A percentile compares a stretch with the other conserved stretches of the same genome.
Evolutionary conservation across 2,329 filamentous ascomycete species (phyloP).

Genomic region (Dothidotthia symphoricarpi): DNA sequence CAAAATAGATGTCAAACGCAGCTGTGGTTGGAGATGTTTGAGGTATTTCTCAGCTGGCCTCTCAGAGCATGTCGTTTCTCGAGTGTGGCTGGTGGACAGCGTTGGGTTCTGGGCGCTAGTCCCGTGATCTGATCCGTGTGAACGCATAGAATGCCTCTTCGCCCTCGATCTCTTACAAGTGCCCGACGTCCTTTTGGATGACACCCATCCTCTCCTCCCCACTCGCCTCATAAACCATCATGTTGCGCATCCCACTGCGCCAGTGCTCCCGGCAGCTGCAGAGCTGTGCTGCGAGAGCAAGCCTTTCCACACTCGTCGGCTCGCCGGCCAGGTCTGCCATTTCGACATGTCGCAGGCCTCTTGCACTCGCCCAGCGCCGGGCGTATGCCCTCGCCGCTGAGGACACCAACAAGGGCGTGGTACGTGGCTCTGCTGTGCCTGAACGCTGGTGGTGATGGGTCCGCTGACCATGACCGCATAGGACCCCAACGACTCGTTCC

Average conservation of each 20-base stretch:
- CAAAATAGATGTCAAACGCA: neutral
- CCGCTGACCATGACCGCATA: conserved; percentile 39
- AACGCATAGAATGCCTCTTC: conserved; percentile 7
- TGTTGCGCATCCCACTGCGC: conserved; percentile 70
- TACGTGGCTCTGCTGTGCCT: conserved; percentile 41
- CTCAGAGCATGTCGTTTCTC: conserved; percentile 17
- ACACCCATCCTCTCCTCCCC: conserved; percentile 21
- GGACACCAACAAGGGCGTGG: conserved; percentile 60
- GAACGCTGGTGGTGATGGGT: neutral
- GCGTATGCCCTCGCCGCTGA: conserved; percentile 60
- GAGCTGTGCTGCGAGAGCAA: conserved; percentile 50
- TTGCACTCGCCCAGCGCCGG: conserved; percentile 51
- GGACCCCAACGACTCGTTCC: conserved; percentile 93
- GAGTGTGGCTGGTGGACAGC: conserved; percentile 13
- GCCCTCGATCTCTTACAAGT: conserved; percentile 12
- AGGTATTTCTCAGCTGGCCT: conserved; percentile 23
- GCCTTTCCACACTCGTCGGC: conserved; percentile 44
- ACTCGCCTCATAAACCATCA: conserved; percentile 46
- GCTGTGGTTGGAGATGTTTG: conserved; percentile 10
- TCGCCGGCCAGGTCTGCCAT: conserved; percentile 43
- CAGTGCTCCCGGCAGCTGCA: conserved; percentile 65
- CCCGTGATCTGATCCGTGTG: too few species aligned
- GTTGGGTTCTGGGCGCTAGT: conserved; percentile 1
- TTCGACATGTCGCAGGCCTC: conserved; percentile 49
- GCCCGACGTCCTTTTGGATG: conserved; percentile 32